phyloP scores from a whole-genome alignment of 2,329 filamentous ascomycete species.

The Colletotrichum orbiculare region DNA sequence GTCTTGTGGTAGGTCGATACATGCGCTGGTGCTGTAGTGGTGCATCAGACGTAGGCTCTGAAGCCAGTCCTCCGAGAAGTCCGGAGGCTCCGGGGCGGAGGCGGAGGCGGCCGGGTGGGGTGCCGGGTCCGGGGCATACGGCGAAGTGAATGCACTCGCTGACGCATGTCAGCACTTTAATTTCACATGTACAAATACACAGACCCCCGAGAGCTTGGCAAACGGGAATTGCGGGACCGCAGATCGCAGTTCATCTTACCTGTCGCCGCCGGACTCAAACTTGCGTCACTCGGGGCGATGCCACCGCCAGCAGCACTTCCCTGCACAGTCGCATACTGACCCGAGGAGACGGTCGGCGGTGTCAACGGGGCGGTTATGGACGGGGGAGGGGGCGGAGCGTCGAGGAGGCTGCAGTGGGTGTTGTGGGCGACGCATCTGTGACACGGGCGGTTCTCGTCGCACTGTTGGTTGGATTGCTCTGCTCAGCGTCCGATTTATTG shows the following conservation, averaged over 20 bases:
- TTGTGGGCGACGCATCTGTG: slow-evolving; percentile 49
- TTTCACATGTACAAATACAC: neutral
- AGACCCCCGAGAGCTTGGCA: too few relatives aligned
- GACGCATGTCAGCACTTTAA: slow-evolving; percentile 1
- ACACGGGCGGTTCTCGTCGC: slow-evolving; percentile 50
- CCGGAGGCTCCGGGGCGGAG: slow-evolving; percentile 28
- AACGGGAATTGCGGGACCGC: too few relatives aligned
- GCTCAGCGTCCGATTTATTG: too few relatives aligned
- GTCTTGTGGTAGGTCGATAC: slow-evolving; percentile 43
- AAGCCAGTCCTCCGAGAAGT: slow-evolving; percentile 43
- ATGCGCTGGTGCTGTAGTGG: slow-evolving; percentile 46
- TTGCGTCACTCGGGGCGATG: neutral
- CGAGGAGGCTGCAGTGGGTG: slow-evolving; percentile 44
- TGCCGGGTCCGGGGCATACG: slow-evolving; percentile 8
- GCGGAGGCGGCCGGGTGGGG: neutral
- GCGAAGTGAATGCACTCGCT: slow-evolving; percentile 14
- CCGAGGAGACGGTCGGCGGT: slow-evolving; percentile 18
- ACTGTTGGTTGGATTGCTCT: slow-evolving; percentile 1
- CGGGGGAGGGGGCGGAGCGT: slow-evolving; percentile 10
- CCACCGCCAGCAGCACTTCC: too few relatives aligned
- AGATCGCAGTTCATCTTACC: too few relatives aligned
- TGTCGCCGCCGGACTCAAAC: neutral
- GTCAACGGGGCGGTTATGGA: neutral
- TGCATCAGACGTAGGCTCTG: slow-evolving; percentile 51
- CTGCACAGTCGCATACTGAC: neutral